A percentile compares a stretch with the other conserved stretches of the same genome.
phyloP scores from a whole-genome alignment of 2,329 filamentous ascomycete species.

The Cercospora sesami region DNA sequence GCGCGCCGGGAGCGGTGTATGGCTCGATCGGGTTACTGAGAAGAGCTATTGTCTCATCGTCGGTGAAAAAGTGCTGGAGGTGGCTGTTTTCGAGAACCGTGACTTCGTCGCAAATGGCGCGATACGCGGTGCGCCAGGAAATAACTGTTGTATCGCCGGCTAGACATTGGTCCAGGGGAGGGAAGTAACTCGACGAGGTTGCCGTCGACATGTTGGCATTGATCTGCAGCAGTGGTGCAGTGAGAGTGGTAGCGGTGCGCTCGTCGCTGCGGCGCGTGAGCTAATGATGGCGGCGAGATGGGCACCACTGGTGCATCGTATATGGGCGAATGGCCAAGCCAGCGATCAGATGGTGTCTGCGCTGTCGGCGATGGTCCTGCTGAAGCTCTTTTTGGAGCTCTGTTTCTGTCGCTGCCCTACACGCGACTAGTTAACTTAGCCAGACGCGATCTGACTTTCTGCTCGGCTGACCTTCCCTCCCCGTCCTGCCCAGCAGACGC shows the following conservation, averaged over 20 bases:
- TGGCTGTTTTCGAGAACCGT: constrained; percentile 51
- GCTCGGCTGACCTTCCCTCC: constrained; percentile 1
- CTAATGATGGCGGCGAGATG: not conserved
- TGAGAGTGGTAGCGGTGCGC: not conserved
- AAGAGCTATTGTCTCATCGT: constrained; percentile 66
- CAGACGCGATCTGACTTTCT: constrained; percentile 9
- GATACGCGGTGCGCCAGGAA: constrained; percentile 61
- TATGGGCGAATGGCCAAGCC: not conserved
- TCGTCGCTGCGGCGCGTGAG: not conserved
- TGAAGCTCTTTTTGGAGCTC: constrained; percentile 8
- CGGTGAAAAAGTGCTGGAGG: constrained; percentile 68
- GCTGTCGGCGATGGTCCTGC: not conserved
- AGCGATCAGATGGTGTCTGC: not conserved
- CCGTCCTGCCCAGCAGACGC: not conserved
- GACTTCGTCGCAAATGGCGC: constrained; percentile 55
- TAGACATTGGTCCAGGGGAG: constrained; percentile 81
- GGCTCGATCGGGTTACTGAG: constrained; percentile 68
- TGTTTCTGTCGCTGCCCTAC: not conserved
- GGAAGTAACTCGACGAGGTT: constrained; percentile 60
- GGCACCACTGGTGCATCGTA: not conserved
- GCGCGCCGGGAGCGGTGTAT: constrained; percentile 61
- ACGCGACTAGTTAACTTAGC: not conserved
- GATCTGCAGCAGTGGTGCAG: not conserved
- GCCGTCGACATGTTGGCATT: not conserved
- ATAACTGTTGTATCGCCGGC: constrained; percentile 76